phyloP scores from a whole-genome alignment of 2,329 filamentous ascomycete genomes.

The Dactylellina drechsleri region DNA sequence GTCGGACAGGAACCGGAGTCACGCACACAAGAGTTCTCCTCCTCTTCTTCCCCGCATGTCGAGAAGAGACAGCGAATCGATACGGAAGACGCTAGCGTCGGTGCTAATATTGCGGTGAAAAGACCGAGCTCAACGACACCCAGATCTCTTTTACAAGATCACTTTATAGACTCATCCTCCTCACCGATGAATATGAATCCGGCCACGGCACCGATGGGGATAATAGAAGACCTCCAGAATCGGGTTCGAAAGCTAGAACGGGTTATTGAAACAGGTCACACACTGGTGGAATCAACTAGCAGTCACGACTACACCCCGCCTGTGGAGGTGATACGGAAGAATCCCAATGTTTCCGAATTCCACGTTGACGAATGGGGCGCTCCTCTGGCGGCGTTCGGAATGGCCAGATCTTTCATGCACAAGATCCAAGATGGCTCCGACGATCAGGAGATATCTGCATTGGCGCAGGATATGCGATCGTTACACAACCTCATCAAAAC shows the following conservation, averaged over 20 bases:
- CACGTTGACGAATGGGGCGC: not conserved
- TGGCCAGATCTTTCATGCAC: slow-evolving; percentile 1
- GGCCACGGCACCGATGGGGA: not conserved
- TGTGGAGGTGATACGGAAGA: not conserved
- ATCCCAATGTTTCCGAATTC: not conserved
- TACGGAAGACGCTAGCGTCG: not conserved
- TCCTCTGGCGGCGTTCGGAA: not conserved
- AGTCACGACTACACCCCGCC: not conserved
- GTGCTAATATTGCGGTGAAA: too few relatives aligned
- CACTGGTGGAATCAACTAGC: not conserved
- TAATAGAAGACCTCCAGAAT: slow-evolving; percentile 3
- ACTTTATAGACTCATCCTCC: too few relatives aligned
- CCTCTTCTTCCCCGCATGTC: not conserved
- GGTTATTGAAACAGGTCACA: not conserved
- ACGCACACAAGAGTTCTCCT: not conserved
- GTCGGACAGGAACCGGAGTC: not conserved
- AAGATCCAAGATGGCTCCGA: slow-evolving; percentile 1
- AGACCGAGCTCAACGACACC: too few relatives aligned
- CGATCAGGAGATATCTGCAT: not conserved
- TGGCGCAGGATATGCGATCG: not conserved
- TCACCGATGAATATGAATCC: not conserved
- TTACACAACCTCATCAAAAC: not conserved
- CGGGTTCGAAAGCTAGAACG: not conserved
- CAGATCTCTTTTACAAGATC: too few relatives aligned
- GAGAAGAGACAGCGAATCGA: not conserved